phyloP scores from a whole-genome alignment of 2,329 filamentous ascomycete species.

The Phialocephala subalpina region DNA sequence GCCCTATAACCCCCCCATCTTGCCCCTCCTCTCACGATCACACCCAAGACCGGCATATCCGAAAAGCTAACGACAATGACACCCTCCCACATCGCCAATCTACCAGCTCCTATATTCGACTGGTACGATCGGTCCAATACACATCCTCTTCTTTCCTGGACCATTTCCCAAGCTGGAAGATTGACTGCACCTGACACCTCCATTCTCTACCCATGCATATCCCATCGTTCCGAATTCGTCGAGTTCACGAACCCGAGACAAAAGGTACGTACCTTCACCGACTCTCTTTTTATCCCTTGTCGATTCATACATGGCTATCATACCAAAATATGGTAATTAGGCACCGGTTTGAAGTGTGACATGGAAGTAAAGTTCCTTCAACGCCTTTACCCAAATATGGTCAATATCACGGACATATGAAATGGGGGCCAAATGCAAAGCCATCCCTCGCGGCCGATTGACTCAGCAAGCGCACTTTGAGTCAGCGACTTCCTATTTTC shows the following conservation, averaged over 20 bases:
- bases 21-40: background rate
- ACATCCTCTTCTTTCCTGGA: background rate
- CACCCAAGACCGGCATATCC: slow-evolving; percentile 7
- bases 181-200: background rate
- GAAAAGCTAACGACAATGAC: background rate
- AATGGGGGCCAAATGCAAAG: background rate
- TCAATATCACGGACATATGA: background rate
- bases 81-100: background rate
- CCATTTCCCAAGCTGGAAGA: background rate
- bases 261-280: slow-evolving; percentile 11
- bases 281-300: background rate
- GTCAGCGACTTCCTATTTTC: background rate
- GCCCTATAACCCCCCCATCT: background rate
- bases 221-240: slow-evolving; percentile 4
- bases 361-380: background rate
- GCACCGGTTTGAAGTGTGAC: background rate
- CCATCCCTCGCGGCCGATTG: background rate
- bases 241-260: background rate
- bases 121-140: slow-evolving; percentile 1
- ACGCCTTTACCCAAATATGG: background rate
- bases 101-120: background rate
- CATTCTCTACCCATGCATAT: background rate
- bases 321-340: background rate
- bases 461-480: slow-evolving; percentile 7
- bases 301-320: background rate